Evolutionary conservation across 345 rosid species (phyloP).

Genomic region (Microthlaspi erraticum): DNA sequence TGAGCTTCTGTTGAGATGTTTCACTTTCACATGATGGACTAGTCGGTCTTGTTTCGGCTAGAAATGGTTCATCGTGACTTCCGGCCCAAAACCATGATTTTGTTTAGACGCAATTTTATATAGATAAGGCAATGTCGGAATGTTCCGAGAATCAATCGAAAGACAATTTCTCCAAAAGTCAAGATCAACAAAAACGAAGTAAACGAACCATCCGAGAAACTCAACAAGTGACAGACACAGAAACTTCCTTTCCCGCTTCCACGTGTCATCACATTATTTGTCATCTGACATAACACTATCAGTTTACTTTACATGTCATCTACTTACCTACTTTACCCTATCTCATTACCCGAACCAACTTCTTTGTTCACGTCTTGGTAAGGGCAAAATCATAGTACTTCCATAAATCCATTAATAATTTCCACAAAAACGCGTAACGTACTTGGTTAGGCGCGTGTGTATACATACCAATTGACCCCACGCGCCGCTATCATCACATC

Average conservation of each 20-base stretch:
- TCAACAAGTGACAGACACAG: constrained; percentile 20
- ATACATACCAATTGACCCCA: neutral
- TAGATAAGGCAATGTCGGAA: too few species aligned
- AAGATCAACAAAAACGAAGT: constrained; percentile 10
- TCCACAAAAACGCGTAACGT: constrained; percentile 29
- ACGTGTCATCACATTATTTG: constrained; percentile 20
- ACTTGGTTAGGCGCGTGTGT: constrained; percentile 12
- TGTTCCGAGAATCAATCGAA: too few species aligned
- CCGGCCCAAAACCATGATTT: too few species aligned
- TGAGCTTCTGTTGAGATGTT: too few species aligned
- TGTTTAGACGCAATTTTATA: too few species aligned
- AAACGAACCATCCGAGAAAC: constrained; percentile 24
- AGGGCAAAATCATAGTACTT: constrained; percentile 29
- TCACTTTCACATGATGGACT: too few species aligned
- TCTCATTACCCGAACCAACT: neutral
- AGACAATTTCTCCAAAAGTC: neutral
- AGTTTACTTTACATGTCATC: neutral
- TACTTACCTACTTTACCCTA: constrained; percentile 25
- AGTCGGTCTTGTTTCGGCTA: too few species aligned
- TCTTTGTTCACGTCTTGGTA: too few species aligned
- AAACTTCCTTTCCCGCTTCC: constrained; percentile 31
- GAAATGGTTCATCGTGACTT: too few species aligned
- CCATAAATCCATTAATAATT: too few species aligned
- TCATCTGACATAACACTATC: constrained; percentile 11
- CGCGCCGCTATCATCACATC: constrained; percentile 22